Percentiles rank a stretch among this genome's conserved stretches.
phyloP scores from a whole-genome alignment of 805 yeast genomes.

The Spathaspora sp. region DNA sequence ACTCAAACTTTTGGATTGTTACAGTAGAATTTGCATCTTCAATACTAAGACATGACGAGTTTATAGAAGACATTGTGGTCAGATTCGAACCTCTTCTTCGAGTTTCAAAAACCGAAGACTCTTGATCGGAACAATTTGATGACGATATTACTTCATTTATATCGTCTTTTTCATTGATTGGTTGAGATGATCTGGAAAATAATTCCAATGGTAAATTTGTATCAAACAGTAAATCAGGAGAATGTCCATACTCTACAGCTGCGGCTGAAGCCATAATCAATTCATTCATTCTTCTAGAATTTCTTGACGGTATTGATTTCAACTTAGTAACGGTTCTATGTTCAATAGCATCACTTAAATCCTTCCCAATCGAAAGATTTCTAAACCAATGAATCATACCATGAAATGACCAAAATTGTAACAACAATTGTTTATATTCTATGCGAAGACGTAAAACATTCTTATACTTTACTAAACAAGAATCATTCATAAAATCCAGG shows the following conservation, averaged over 20 bases:
- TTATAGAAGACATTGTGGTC: neutral
- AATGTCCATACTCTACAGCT: constrained; percentile 9
- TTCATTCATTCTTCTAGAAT: constrained; percentile 18
- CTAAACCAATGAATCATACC: constrained; percentile 38
- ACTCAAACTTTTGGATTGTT: constrained; percentile 4
- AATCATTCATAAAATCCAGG: constrained; percentile 9
- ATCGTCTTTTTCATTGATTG: neutral
- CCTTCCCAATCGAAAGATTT: constrained; percentile 29
- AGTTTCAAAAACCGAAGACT: constrained; percentile 7
- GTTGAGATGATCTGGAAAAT: neutral
- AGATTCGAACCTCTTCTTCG: constrained; percentile 3
- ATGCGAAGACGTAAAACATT: constrained; percentile 34
- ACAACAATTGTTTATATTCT: constrained; percentile 34
- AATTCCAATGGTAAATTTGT: neutral
- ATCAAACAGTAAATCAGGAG: neutral
- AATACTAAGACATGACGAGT: neutral
- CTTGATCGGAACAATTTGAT: neutral
- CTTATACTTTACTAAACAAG: constrained; percentile 22
- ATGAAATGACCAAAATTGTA: constrained; percentile 41
- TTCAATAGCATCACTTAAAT: constrained; percentile 30
- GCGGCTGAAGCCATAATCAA: constrained; percentile 21
- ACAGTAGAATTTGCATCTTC: neutral
- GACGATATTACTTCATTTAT: neutral
- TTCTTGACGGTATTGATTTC: constrained; percentile 22
- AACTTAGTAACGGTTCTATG: constrained; percentile 19